Base-by-base conservation (phyloP, 1,284 basidiomycete genomes). In the Kwoniella shivajii region DNA sequence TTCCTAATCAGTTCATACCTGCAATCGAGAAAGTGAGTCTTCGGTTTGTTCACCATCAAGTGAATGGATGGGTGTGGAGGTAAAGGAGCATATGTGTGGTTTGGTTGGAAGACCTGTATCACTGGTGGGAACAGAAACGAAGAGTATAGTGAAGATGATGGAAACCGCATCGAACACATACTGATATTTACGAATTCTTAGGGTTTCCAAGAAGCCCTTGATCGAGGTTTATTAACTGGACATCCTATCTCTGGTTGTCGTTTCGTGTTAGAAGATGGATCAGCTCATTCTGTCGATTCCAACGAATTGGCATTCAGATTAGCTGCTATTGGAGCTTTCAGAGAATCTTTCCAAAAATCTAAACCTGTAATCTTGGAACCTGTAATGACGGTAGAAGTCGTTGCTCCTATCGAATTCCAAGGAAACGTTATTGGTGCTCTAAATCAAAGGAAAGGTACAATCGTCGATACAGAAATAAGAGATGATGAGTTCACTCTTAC, bases 371-470 rank as follows among this genome's bases (percentile, higher is more conserved):
- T 99, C 57, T 82, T 99, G 36, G 96, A 99, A 75, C 96, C 96
- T 22, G 89, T 97, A 78, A 99, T 99, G 96, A 90, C 86, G 14
- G 96, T 99, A 47, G 96, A 99, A 74, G 91, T 99, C 22, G 88
- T 97, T 41, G 94, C 95, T 0, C 96, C 96, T 2, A 83, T 86
- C 37, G 96, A 99, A 75, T 99, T 97, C 84, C 96, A 99, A 76
- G 95, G 94, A 83, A 84, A 85, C 41, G 95, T 99, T 51, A 97
- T 99, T 69, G 94, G 95, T 43, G 90, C 91, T 14, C 81, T 99
- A 69, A 99, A 97, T 77, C 87, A 90, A 60, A 85, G 96, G 36
- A 87, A 92, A 59, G 96, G 96, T 2, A 94, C 91, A 6, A 97
- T 99, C 69, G 82, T 95, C 48, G 95, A 98, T 72, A 96, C 91